Evolutionary conservation across 2,329 filamentous ascomycete species (phyloP).

Genomic region (Stenocarpella maydis): DNA sequence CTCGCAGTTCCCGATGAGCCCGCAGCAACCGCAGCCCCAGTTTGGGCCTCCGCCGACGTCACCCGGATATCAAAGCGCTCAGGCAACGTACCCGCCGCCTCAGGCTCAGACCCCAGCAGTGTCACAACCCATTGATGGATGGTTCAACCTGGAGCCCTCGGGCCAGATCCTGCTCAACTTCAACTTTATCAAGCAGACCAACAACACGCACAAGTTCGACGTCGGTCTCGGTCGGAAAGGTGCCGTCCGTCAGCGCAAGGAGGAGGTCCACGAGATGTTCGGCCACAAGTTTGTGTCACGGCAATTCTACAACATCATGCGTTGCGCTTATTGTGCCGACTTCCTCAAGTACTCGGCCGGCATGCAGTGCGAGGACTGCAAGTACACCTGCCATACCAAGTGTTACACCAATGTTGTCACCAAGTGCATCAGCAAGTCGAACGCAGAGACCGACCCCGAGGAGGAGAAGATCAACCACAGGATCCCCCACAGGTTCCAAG

Average conservation of each 20-base stretch:
- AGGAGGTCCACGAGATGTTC: constrained; percentile 98
- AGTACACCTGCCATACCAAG: constrained; percentile 98
- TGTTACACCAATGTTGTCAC: constrained; percentile 97
- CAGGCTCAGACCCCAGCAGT: constrained; percentile 59
- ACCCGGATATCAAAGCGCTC: constrained; percentile 46
- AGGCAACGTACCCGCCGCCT: constrained; percentile 41
- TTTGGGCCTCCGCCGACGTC: constrained; percentile 56
- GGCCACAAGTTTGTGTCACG: constrained; percentile 99
- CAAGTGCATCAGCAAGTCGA: constrained; percentile 99
- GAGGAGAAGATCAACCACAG: constrained; percentile 99
- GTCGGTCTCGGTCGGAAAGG: constrained; percentile 93
- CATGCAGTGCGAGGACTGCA: constrained; percentile 99
- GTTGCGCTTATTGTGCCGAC: constrained; percentile 95
- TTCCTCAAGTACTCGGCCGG: constrained; percentile 98
- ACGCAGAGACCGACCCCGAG: constrained; percentile 96
- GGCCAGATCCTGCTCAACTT: constrained; percentile 91
- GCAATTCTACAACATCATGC: constrained; percentile 99
- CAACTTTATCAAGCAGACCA: constrained; percentile 90
- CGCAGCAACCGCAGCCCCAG: constrained; percentile 49
- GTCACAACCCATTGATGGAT: constrained; percentile 80
- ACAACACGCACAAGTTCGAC: constrained; percentile 83
- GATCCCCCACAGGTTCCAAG: constrained; percentile 95
- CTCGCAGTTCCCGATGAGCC: constrained; percentile 67
- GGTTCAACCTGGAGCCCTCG: constrained; percentile 96
- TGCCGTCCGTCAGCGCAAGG: constrained; percentile 95